Percentiles rank a stretch among this genome's conserved stretches.
These are phyloP conservation scores for Candida dajiaensis DNA, from an alignment of 805 yeast genomes.

Conservation along the genomic window DNA sequence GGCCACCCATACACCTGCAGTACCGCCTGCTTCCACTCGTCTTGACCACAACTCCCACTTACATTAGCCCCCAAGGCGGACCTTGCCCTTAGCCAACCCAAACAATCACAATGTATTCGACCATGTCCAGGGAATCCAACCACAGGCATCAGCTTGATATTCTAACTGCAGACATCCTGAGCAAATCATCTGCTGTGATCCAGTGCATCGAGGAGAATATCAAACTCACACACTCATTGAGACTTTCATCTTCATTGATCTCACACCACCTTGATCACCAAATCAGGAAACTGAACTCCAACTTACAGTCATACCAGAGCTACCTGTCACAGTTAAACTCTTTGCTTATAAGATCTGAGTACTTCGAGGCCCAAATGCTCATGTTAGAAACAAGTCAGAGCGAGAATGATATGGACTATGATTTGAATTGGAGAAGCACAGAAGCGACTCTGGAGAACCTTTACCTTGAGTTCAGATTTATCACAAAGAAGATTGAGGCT, in stretches of 20 bases:
- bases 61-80: not conserved
- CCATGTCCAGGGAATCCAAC: not conserved
- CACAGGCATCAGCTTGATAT: constrained; percentile 14
- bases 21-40: not conserved
- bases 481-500: constrained; percentile 19
- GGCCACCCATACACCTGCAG: not conserved
- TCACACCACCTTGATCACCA: constrained; percentile 17
- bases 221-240: constrained; percentile 16
- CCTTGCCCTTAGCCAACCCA: not conserved
- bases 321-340: constrained; percentile 23
- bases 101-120: not conserved
- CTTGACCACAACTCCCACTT: not conserved
- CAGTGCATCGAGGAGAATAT: constrained; percentile 21
- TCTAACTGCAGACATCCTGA: constrained; percentile 17
- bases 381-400: constrained; percentile 21
- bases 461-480: constrained; percentile 33
- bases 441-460: constrained; percentile 41
- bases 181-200: constrained; percentile 14
- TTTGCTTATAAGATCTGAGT: constrained; percentile 24
- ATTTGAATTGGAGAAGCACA: constrained; percentile 38
- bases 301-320: constrained; percentile 25
- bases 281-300: constrained; percentile 14
- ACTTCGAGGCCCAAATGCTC: constrained; percentile 25
- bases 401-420: constrained; percentile 24
- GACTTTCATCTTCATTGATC: constrained; percentile 14